Evolutionary conservation across 169 alveolate species (phyloP), one percentile per base, ranked within the genome.

Genomic region (Eimeria praecox): DNA sequence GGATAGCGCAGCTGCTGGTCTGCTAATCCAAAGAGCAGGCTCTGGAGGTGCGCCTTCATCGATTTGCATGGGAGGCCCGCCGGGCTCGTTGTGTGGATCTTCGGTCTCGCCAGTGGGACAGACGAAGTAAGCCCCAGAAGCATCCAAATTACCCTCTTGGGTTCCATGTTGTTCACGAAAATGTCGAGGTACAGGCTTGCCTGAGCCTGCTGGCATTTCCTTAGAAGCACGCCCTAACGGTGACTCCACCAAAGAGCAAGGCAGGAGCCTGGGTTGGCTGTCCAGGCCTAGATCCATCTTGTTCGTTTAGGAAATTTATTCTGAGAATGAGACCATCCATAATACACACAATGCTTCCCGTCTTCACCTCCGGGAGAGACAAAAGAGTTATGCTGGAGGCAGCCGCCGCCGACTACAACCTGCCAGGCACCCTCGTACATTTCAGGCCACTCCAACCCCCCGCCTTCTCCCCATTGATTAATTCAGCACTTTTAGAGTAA

Each of bases 1-100:
- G 2, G 80, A 33, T 20, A 62, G 42, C 62, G 40, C 93, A 6
- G 93, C 93, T n/a, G 80, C 93, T 33, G 93, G 93, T 30, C 80
- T 56, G 80, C 62, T 62, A 30, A 71, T 82, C 93, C 93, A 62
- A 27, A 44, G 6, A 4, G 40, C 42, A 22, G 64, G 33, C 86
- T 5, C 40, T 44, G 35, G 56, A 10, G n/a, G 8, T n/a, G 64
- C 62, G 35, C 38, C 66, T 24, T 22, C 27, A 44, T 35, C 66
- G 66, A 27, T 24, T 40, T 42, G 62, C n/a, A 24, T 9, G 27
- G 24, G 27, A 42, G 64, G 24, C 56, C 42, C 0, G 18, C 12
- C 62, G 64, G 66, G 38, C 64, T 20, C 40, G 27, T 38, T n/a
- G 40, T 24, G n/a, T 44, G 35, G 33, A 14, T 8, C 82, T 71